Evolutionary conservation across 345 rosid species (phyloP), one percentile per base, ranked within the genome.

Genomic region (Tarenaya hassleriana): DNA sequence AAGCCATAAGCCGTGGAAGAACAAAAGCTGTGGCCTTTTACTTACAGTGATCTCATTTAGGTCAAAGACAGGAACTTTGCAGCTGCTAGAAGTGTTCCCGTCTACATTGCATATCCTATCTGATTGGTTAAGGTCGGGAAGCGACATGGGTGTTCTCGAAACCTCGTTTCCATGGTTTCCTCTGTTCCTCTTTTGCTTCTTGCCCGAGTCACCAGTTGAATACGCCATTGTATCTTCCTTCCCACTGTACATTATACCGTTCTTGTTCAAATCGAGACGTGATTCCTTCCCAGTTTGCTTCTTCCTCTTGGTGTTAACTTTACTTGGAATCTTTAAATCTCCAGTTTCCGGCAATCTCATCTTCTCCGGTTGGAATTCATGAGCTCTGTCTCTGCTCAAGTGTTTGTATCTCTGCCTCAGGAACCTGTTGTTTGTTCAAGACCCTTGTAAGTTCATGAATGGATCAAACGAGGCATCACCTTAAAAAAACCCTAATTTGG

Each of bases 1-100:
- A 50, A 24, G 32, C n/a, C 57, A 19, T 8, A 15, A 19, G 17
- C 8, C 11, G n/a, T 15, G 6, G n/a, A 8, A 31, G 15, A 6
- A 20, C 40, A 65, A 3, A 7, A 58, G 29, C 42, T 37, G 29
- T 47, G 38, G n/a, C 49, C 38, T 45, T 57, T n/a, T n/a, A n/a
- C n/a, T n/a, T 81, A 91, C 96, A 85, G 86, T 84, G 45, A 87
- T 79, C 74, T 81, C 73, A 68, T 92, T 92, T 34, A 92, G 76
- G 76, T 92, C 98, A 52, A 91, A 87, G 61, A 67, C 50, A 0
- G 81, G 76, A 54, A 75, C 61, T 21, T 37, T 59, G 66, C 63
- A 61, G 38, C 24, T 54, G 38, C 51, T 44, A 7, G 47, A 14
- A 7, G 76, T 75, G 45, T 72, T 95, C 55, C 19, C 52, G 0